Evolutionary conservation across 371 early-diverging fungal species (phyloP), one percentile per base, ranked within the genome.

Genomic region (Syncephalastrum monosporum): DNA sequence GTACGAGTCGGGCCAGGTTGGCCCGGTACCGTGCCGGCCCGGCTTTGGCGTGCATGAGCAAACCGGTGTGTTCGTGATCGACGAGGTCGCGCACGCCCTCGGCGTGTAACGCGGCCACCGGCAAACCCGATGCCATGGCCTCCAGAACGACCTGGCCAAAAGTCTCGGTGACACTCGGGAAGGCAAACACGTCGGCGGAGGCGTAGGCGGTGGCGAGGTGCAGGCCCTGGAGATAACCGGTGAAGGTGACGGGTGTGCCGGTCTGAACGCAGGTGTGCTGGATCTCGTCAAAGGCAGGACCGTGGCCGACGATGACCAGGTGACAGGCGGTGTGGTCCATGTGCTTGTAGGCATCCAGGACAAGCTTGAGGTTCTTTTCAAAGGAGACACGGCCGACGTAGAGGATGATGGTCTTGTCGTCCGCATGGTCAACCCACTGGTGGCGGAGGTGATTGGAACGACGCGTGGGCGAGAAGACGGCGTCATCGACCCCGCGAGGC

Each of bases 111-210:
- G 75, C 80, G 4, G 65, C 62, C 25, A 79, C 76, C 4, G 80
- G 73, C 16, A 79, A 49, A 5, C 71, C 71, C 3, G 80, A 79
- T 13, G 77, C 71, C 76, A 79, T 75, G 12, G 75, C 63, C 21
- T 79, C 77, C 51, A 79, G 48, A 0, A 79, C 75, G 3, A 79
- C 77, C 42, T 79, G 80, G 13, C 80, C 80, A 68, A 76, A 79
- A 16, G 80, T 79, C 24, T 79, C 80, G 8, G 77, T 76, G 3
- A 53, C 46, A 5, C 77, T 76, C 16, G 80, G 75, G 27, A 79
- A 79, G 0, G 71, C 73, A 71, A 79, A 79, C 3, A 79, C 48
- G 56, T 79, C 80, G 23, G 80, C 74, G 4, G 80, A 79, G 0
- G 80, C 76, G 61, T 70, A 79, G 0, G 73, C 77, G 16, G 69